Percentiles rank a stretch among this genome's conserved stretches.
Conservation (phyloP, 352 stramenopile species). For the Globisporangium splendens region DNA sequence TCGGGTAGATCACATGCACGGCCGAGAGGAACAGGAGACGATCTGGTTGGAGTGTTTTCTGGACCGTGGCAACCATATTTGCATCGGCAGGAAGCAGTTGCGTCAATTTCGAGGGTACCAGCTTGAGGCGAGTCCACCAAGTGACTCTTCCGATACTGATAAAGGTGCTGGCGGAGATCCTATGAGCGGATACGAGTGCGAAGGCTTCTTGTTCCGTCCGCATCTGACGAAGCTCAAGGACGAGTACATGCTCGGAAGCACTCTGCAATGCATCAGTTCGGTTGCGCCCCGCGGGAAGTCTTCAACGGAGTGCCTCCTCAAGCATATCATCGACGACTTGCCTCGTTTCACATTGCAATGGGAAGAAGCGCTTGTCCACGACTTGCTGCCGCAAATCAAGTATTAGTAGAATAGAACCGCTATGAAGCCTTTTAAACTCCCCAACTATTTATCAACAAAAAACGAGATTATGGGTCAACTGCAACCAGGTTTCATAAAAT, state of each 20-base stretch:
- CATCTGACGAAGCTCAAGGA: constrained; percentile 4
- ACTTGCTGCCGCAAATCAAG: constrained; percentile 23
- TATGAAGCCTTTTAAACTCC: background rate
- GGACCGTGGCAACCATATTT: constrained; percentile 33
- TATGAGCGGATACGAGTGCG: background rate
- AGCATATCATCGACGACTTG: constrained; percentile 34
- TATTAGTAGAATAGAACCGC: constrained; percentile 2
- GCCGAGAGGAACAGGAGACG: constrained; percentile 18
- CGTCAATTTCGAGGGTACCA: constrained; percentile 30
- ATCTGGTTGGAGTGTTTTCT: constrained; percentile 48
- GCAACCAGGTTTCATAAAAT: too few relatives aligned
- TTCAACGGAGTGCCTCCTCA: constrained; percentile 18
- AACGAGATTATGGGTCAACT: too few relatives aligned
- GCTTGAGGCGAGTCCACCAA: constrained; percentile 5
- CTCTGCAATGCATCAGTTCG: constrained; percentile 36
- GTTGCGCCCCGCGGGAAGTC: constrained; percentile 14
- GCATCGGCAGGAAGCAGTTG: constrained; percentile 40
- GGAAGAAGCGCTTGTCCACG: constrained; percentile 40
- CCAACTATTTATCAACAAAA: constrained; percentile 1
- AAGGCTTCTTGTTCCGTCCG: constrained; percentile 31
- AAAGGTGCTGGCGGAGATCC: too few relatives aligned
- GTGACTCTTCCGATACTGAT: too few relatives aligned
- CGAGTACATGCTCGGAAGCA: constrained; percentile 23
- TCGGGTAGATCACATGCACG: constrained; percentile 17
- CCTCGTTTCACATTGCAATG: constrained; percentile 37